Base-by-base conservation (phyloP, 1,284 basidiomycete species). In the Apiotrichum gamsii region DNA sequence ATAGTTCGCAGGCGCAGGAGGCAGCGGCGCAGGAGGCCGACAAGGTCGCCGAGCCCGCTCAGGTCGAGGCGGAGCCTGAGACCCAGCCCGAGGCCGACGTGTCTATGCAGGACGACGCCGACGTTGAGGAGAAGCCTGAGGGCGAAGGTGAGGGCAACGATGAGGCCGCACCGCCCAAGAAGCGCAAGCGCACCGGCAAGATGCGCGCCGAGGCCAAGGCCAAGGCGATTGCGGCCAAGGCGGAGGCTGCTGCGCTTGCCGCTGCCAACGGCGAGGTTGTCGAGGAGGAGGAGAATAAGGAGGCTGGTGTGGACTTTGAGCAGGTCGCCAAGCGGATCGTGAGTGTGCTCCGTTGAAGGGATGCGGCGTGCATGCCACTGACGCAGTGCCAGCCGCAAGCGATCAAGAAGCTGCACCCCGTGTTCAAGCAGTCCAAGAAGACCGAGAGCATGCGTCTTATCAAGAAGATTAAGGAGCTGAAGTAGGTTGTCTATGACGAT, bases 401-500 rank as follows among this genome's bases (percentile, higher is more conserved):
- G 2, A 47, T 73, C 18, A 73, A 72, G 49, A 62, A 65, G 24
- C 58, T 73, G 5, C 64, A 69, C 52, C 65, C 69, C 9, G 53
- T 66, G 10, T 64, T 72, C 39, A 95, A 90, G 74, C 89, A 85
- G 66, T 82, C 84, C 8, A 87, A 83, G 67, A 75, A 80, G 0
- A 88, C 88, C 56, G 91, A 95, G 72, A 79, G 82, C 0, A 87
- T 86, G 69, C 87, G 85, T 62, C 70, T 85, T 14, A 80, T 93
- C 44, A 91, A 90, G 75, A 85, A 82, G 72, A 73, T 93, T 49
- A 91, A 86, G 70, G 77, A 77, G 39, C 66, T 84, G 19, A 75
- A 82, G 84, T 85, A 52, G 50, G 57, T 10, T 14, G 8, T 3
- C 2, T n/a, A n/a, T n/a, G n/a, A n/a, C n/a, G n/a, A n/a, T n/a